Percentiles rank a stretch among this genome's conserved stretches.
These are phyloP conservation scores for Shiraia bambusicola DNA, from an alignment of 2,329 filamentous ascomycete species.

Conservation along the genomic window DNA sequence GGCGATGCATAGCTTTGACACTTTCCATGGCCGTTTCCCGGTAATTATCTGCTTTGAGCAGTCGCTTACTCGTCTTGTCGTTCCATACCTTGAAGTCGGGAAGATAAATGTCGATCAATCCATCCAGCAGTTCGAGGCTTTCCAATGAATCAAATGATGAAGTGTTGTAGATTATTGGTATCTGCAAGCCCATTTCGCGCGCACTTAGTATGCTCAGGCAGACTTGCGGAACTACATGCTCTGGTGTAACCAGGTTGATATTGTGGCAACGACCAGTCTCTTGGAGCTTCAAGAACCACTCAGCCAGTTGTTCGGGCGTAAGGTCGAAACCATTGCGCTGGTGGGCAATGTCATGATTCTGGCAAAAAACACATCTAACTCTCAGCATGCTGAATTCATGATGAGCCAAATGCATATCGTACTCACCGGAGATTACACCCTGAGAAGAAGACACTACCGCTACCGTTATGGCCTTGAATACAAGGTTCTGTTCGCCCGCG, in stretches of 20 bases:
- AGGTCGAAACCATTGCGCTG: conserved; percentile 78
- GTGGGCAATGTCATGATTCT: conserved; percentile 79
- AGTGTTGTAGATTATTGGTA: conserved; percentile 84
- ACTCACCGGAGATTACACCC: conserved; percentile 75
- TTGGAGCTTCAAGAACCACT: conserved; percentile 83
- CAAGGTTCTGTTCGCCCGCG: conserved; percentile 62
- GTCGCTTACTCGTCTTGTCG: conserved; percentile 62
- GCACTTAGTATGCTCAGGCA: conserved; percentile 74
- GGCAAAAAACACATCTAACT: conserved; percentile 62
- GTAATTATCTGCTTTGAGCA: conserved; percentile 80
- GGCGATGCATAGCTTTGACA: conserved; percentile 75
- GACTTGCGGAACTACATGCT: conserved; percentile 84
- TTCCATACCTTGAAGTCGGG: conserved; percentile 87
- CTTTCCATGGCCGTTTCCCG: conserved; percentile 71
- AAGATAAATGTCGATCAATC: conserved; percentile 82
- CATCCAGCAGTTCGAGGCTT: conserved; percentile 72
- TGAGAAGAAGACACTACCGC: conserved; percentile 78
- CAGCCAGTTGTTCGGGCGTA: conserved; percentile 73
- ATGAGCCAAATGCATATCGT: conserved; percentile 26
- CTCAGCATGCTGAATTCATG: too few species aligned
- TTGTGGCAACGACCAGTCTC: conserved; percentile 81
- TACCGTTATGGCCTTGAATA: conserved; percentile 78
- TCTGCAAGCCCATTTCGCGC: conserved; percentile 64
- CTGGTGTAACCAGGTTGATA: conserved; percentile 84
- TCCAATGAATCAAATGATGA: conserved; percentile 76